phyloP scores from a whole-genome alignment of 169 alveolate genomes.

The Miamiensis avidus region DNA sequence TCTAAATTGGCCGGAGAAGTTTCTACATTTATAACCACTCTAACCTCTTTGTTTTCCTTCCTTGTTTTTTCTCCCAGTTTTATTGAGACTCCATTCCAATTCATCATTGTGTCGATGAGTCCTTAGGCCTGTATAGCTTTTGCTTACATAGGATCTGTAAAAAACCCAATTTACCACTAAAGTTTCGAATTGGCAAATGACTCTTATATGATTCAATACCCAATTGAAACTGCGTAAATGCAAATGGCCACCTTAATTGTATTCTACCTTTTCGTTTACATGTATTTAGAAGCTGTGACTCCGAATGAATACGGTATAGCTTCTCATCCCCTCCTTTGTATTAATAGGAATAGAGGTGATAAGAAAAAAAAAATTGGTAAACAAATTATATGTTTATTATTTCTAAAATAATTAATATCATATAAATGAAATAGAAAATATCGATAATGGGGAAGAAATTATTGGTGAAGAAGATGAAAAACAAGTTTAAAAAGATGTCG shows the following conservation, averaged over 20 bases:
- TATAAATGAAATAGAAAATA: no score
- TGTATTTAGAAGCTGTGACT: conserved; percentile 67
- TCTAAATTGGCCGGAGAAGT: conserved; percentile 47
- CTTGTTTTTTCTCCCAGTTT: neutral
- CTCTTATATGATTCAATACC: neutral
- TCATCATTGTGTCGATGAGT: conserved; percentile 1
- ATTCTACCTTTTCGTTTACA: conserved; percentile 20
- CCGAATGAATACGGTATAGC: conserved; percentile 66
- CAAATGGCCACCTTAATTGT: neutral
- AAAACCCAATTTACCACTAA: neutral
- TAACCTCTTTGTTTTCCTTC: neutral
- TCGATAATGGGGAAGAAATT: no score
- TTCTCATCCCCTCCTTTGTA: neutral
- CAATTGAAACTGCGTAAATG: neutral
- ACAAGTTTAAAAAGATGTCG: no score
- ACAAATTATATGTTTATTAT: no score
- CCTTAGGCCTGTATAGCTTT: conserved; percentile 11
- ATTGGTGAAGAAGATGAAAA: no score
- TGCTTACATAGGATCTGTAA: neutral
- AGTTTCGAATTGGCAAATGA: neutral
- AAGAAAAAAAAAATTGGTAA: neutral
- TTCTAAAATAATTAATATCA: no score
- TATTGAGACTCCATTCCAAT: neutral
- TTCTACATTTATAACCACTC: conserved; percentile 26
- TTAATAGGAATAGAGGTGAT: neutral